These are phyloP conservation scores for Diaporthe sp. DNA, from an alignment of 2,329 filamentous ascomycete species.

Conservation along the genomic window DNA sequence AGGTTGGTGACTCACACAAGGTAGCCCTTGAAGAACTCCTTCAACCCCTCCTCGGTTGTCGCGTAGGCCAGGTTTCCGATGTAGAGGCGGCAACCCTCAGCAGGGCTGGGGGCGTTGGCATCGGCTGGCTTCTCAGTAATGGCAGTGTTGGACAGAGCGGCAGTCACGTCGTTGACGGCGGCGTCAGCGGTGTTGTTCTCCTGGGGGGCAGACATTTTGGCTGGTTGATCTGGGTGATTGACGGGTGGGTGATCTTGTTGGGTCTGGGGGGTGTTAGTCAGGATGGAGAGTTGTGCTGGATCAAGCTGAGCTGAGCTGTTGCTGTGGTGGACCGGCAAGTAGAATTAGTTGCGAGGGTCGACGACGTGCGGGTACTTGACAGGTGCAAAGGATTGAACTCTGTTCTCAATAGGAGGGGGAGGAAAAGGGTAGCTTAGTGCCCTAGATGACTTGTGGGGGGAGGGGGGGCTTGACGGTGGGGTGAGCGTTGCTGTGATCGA, in stretches of 20 bases:
- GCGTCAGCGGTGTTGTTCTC: slow-evolving; percentile 75
- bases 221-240: slow-evolving; percentile 52
- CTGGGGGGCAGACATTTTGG: slow-evolving; percentile 87
- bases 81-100: slow-evolving; percentile 98
- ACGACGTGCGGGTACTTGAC: slow-evolving; percentile 58
- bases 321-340: slow-evolving; percentile 51
- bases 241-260: slow-evolving; percentile 51
- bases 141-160: slow-evolving; percentile 79
- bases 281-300: slow-evolving; percentile 54
- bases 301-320: slow-evolving; percentile 30
- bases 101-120: slow-evolving; percentile 95
- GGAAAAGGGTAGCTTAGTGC: slow-evolving; percentile 89
- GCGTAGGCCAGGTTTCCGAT: slow-evolving; percentile 99
- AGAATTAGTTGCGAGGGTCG: slow-evolving; percentile 52
- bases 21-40: slow-evolving; percentile 99
- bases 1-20: slow-evolving; percentile 84
- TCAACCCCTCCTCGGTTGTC: slow-evolving; percentile 99
- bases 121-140: slow-evolving; percentile 74
- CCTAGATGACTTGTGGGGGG: slow-evolving; percentile 73
- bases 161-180: slow-evolving; percentile 84
- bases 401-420: slow-evolving; percentile 77
- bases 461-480: slow-evolving; percentile 52
- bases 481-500: slow-evolving; percentile 55
- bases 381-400: slow-evolving; percentile 71
- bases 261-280: slow-evolving; percentile 58